Evolutionary conservation across 768 basidiomycete species (phyloP), one percentile per base, ranked within the genome.

Genomic region (Nidula microcarpa): DNA sequence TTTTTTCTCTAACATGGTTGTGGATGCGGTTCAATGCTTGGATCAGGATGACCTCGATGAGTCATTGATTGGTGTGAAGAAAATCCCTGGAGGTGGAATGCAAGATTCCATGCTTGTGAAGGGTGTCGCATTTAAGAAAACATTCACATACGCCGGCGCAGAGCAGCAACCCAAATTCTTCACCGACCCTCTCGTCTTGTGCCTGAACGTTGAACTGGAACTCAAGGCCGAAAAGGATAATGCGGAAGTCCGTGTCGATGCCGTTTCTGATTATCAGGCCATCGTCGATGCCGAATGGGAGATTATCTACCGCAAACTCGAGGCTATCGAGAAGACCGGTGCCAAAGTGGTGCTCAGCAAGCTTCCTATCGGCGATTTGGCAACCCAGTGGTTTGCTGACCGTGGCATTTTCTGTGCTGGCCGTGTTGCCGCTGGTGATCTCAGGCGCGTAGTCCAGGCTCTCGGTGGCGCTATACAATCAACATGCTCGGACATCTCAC

Each of bases 241-340:
- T 59, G 97, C 97, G 3, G 97, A 99, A 71, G 93, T 99, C 41
- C 86, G 97, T 35, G 94, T 99, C 14, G 94, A 98, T 63, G 88
- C 89, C 13, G 96, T 99, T 23, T 88, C 94, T 14, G 97, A 99
- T 65, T 99, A 99, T 66, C 97, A 99, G 71, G 94, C 96, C 5
- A 98, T 99, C 63, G 97, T 99, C 50, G 94, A 99, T 67, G 97
- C 97, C 9, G 97, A 99, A 68, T 99, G 97, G 97, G 91, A 96
- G 62, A 98, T 99, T 70, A 99, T 99, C 63, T 98, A 96, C 74
- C 84, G 90, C 60, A 99, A 99, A 71, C 78, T 99, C 13, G 89
- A 96, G 62, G 93, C 94, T 3, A 97, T 98, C 65, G 91, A 93
- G 62, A 87, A 89, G 63, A 97, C 95, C 2, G 97, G 96, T 39